Conservation (phyloP, 1,139 yeast species). For the Oligophagozyma castellii region DNA sequence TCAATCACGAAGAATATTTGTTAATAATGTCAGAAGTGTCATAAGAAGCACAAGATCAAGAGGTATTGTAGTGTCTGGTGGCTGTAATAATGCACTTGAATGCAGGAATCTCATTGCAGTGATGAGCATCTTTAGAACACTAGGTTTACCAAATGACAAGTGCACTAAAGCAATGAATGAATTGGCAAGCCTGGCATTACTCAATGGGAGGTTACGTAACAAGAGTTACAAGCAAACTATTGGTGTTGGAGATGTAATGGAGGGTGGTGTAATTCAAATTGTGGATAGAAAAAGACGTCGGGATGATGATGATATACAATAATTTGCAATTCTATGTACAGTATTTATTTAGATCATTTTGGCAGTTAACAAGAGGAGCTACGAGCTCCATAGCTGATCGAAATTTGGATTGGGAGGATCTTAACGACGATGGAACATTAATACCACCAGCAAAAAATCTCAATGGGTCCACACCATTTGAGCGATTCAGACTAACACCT, state of each 20-base stretch:
- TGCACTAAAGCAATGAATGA: slow-evolving; percentile 48
- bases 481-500: slow-evolving; percentile 2
- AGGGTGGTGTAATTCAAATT: slow-evolving; percentile 8
- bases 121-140: slow-evolving; percentile 45
- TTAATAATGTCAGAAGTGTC: slow-evolving; percentile 59
- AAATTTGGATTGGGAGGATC: slow-evolving; percentile 18
- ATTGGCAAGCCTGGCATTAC: slow-evolving; percentile 47
- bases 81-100: slow-evolving; percentile 46
- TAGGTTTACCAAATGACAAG: slow-evolving; percentile 45
- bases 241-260: slow-evolving; percentile 28
- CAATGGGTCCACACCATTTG: slow-evolving; percentile 14
- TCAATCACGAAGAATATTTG: slow-evolving; percentile 40
- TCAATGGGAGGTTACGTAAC: slow-evolving; percentile 59
- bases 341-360: too few relatives aligned
- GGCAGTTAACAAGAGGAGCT: slow-evolving; percentile 14
- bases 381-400: slow-evolving; percentile 13
- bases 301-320: slow-evolving; percentile 10
- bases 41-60: slow-evolving; percentile 73
- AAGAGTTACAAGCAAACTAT: slow-evolving; percentile 60
- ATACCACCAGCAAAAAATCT: slow-evolving; percentile 22
- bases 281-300: slow-evolving; percentile 6
- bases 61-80: slow-evolving; percentile 71
- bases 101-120: slow-evolving; percentile 59
- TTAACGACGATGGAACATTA: slow-evolving; percentile 15
- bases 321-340: too few relatives aligned